Conservation (phyloP, 495 filamentous ascomycete genomes). For the Jackrogersella minutella region DNA sequence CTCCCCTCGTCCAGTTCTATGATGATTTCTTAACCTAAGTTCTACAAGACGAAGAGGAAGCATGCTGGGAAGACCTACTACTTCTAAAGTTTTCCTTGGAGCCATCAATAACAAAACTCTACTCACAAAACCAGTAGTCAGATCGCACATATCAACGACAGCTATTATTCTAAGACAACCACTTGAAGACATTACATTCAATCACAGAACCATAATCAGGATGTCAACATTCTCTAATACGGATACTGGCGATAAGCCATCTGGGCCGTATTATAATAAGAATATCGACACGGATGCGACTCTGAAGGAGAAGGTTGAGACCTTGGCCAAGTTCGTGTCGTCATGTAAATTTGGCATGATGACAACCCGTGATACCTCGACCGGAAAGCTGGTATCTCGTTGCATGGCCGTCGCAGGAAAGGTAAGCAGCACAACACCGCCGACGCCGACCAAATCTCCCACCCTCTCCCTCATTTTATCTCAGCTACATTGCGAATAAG, state of each 20-base stretch:
- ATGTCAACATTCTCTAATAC: constrained; percentile 64
- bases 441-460: background rate
- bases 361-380: constrained; percentile 66
- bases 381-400: constrained; percentile 72
- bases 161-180: background rate
- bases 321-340: constrained; percentile 71
- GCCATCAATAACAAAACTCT: background rate
- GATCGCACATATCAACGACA: background rate
- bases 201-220: background rate
- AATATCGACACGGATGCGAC: constrained; percentile 69
- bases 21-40: constrained; percentile 9
- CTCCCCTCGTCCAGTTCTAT: constrained; percentile 16
- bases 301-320: constrained; percentile 80
- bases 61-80: constrained; percentile 7
- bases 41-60: constrained; percentile 21
- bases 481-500: too few relatives aligned
- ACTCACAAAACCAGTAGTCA: background rate
- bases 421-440: constrained; percentile 56
- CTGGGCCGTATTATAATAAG: constrained; percentile 84
- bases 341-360: constrained; percentile 82
- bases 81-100: constrained; percentile 2
- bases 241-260: constrained; percentile 60
- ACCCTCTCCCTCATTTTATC: too few relatives aligned
- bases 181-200: background rate
- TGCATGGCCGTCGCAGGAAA: constrained; percentile 92